Conservation (phyloP, 768 basidiomycete genomes). For the Russula sp. region DNA sequence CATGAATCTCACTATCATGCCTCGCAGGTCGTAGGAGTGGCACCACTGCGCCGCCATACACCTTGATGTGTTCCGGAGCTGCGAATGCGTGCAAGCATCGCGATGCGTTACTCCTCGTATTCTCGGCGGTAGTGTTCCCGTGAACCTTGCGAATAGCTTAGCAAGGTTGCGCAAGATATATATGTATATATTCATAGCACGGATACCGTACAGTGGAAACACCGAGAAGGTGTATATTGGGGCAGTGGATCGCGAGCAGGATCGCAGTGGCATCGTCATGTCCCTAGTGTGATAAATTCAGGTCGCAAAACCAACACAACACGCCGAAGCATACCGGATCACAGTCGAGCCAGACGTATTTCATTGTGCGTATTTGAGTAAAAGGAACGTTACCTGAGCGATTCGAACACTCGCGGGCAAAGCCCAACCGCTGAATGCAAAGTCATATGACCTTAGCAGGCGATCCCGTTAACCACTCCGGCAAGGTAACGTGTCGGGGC, state of each 20-base stretch:
- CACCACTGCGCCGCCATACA: slow-evolving; percentile 63
- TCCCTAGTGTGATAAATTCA: slow-evolving; percentile 42
- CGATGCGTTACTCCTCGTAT: slow-evolving; percentile 68
- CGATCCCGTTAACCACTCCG: slow-evolving; percentile 81
- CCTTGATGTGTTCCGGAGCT: slow-evolving; percentile 49
- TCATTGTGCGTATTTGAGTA: slow-evolving; percentile 21
- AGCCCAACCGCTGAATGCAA: slow-evolving; percentile 47
- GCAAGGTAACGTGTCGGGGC: slow-evolving; percentile 67
- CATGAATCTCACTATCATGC: slow-evolving; percentile 77
- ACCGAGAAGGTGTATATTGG: slow-evolving; percentile 64
- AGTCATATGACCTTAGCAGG: slow-evolving; percentile 34
- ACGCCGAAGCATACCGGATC: slow-evolving; percentile 29
- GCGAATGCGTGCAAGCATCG: slow-evolving; percentile 72
- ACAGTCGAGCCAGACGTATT: slow-evolving; percentile 33
- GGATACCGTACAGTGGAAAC: slow-evolving; percentile 65
- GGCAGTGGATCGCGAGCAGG: slow-evolving; percentile 62
- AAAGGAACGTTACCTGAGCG: slow-evolving; percentile 47
- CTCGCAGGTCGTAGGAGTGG: slow-evolving; percentile 59
- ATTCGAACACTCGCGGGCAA: slow-evolving; percentile 60
- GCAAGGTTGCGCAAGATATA: background rate
- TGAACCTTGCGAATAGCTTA: slow-evolving; percentile 49
- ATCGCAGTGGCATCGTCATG: slow-evolving; percentile 89
- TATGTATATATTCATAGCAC: background rate
- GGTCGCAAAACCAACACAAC: background rate
- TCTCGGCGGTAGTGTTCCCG: slow-evolving; percentile 63